Percentiles rank a stretch among this genome's conserved stretches.
Conservation (phyloP, 2,329 filamentous ascomycete species). For the Nothophoma quercina region DNA sequence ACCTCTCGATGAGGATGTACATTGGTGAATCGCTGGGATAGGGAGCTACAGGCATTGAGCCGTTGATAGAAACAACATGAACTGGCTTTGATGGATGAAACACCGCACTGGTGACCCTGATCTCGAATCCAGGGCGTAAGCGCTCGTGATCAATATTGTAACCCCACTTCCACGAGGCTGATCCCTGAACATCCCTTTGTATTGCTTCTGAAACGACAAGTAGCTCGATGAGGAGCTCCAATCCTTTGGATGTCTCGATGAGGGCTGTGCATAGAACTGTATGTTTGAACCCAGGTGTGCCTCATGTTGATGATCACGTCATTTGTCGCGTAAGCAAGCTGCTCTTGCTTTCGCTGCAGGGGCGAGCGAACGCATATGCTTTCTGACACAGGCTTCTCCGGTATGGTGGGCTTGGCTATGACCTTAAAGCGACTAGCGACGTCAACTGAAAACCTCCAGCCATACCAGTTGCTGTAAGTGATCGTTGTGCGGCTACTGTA, state of each 20-base stretch:
- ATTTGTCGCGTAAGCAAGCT: neutral
- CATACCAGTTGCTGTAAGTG: conserved; percentile 1
- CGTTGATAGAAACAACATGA: neutral
- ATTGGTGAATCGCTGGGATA: neutral
- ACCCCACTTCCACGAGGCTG: neutral
- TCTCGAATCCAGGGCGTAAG: neutral
- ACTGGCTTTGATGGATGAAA: neutral
- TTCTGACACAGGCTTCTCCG: neutral
- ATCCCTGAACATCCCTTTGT: neutral
- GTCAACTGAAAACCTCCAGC: neutral
- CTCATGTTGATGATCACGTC: neutral
- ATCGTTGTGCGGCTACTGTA: neutral
- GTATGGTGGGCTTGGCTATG: neutral
- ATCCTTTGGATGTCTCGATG: neutral
- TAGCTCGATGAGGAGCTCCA: neutral
- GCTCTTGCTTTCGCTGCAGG: neutral
- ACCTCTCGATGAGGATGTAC: neutral
- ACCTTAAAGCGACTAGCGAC: neutral
- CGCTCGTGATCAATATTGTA: neutral
- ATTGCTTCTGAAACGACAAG: neutral
- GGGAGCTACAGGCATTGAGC: neutral
- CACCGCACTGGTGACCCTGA: neutral
- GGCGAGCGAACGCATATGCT: neutral
- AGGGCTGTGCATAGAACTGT: neutral
- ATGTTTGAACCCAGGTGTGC: neutral